Evolutionary conservation across 2,329 filamentous ascomycete genomes (phyloP).

Genomic region (Hypomyces rosellus): DNA sequence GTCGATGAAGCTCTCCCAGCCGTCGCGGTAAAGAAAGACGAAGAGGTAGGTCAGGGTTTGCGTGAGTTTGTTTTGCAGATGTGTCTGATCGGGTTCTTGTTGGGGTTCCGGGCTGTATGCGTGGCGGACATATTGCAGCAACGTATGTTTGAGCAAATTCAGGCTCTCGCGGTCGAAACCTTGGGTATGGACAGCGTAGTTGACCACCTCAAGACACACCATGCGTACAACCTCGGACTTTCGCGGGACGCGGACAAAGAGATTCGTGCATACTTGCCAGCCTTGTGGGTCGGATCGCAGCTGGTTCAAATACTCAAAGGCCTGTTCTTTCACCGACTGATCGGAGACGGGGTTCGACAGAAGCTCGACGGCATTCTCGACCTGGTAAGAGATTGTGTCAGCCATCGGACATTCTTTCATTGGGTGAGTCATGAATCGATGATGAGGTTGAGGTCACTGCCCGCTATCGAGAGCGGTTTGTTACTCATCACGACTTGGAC

Average conservation of each 20-base stretch:
- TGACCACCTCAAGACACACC: conserved; percentile 86
- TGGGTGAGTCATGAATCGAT: not conserved
- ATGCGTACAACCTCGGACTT: conserved; percentile 79
- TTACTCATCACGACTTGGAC: conserved; percentile 5
- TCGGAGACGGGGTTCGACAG: conserved; percentile 77
- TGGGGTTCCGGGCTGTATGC: conserved; percentile 59
- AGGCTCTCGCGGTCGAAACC: conserved; percentile 68
- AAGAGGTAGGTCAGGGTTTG: conserved; percentile 95
- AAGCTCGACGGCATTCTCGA: conserved; percentile 93
- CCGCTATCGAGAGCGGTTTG: not conserved
- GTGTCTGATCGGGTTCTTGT: conserved; percentile 60
- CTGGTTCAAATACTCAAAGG: conserved; percentile 73
- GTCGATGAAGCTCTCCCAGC: conserved; percentile 86
- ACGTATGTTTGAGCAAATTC: conserved; percentile 67
- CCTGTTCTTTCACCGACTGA: conserved; percentile 69
- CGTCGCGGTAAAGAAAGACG: conserved; percentile 73
- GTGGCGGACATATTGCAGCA: conserved; percentile 74
- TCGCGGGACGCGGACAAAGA: conserved; percentile 75
- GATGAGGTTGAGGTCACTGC: not conserved
- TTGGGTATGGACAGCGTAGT: conserved; percentile 79
- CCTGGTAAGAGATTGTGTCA: conserved; percentile 42
- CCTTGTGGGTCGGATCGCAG: conserved; percentile 75
- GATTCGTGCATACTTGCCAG: conserved; percentile 81
- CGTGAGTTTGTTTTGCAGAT: conserved; percentile 93
- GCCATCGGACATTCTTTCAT: not conserved